Conservation (phyloP, 371 early-diverging fungal genomes). For the Vairimorpha necatrix region DNA sequence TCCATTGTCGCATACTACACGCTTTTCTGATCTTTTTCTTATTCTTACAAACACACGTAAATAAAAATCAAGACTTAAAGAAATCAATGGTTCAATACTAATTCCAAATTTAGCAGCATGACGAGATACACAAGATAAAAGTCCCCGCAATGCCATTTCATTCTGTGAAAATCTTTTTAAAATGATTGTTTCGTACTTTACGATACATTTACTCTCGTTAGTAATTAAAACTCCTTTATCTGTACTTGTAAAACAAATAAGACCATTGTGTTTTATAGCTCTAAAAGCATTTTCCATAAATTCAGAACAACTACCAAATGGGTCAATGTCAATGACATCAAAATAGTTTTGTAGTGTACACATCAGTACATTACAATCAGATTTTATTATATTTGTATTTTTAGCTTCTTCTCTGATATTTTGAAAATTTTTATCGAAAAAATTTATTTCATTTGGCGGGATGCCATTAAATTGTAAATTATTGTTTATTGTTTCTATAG, state of each 20-base stretch:
- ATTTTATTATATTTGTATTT: constrained; percentile 49
- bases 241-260: constrained; percentile 95
- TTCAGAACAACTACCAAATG: constrained; percentile 92
- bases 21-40: constrained; percentile 65
- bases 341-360: constrained; percentile 43
- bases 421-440: constrained; percentile 65
- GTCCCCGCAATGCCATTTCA: constrained; percentile 69
- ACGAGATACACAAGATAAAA: constrained; percentile 75
- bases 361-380: constrained; percentile 64
- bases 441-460: constrained; percentile 74
- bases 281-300: constrained; percentile 91
- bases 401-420: background rate
- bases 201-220: constrained; percentile 69
- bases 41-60: constrained; percentile 94
- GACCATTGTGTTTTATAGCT: constrained; percentile 80
- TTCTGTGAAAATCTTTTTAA: constrained; percentile 49
- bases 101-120: constrained; percentile 79
- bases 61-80: constrained; percentile 95
- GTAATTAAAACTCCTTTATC: constrained; percentile 92
- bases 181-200: constrained; percentile 71
- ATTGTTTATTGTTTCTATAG: constrained; percentile 77
- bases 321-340: constrained; percentile 73
- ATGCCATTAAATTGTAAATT: constrained; percentile 77
- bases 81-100: constrained; percentile 79
- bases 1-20: constrained; percentile 32